Conservation (phyloP, 495 filamentous ascomycete genomes). For the Penicillium egyptiacum region DNA sequence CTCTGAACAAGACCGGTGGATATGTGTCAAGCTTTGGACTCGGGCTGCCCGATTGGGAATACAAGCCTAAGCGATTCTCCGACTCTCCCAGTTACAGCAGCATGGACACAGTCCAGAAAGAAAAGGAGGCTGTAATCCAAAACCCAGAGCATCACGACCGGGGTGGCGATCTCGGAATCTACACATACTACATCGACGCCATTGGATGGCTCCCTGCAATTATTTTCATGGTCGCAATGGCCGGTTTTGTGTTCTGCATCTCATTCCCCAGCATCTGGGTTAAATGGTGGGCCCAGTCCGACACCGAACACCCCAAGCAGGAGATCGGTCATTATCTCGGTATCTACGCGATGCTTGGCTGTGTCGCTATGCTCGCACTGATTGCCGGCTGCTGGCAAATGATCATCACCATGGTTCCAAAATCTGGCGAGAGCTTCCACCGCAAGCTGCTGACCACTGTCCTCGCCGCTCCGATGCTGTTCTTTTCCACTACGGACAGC, state of each 20-base stretch:
- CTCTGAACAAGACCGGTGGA: slow-evolving; percentile 45
- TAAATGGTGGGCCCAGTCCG: slow-evolving; percentile 53
- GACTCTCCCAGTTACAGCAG: slow-evolving; percentile 23
- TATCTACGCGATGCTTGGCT: slow-evolving; percentile 55
- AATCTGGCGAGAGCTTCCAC: slow-evolving; percentile 52
- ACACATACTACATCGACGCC: slow-evolving; percentile 57
- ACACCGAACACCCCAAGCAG: slow-evolving; percentile 40
- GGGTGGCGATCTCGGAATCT: slow-evolving; percentile 56
- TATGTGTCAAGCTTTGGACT: slow-evolving; percentile 52
- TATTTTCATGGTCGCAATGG: slow-evolving; percentile 43
- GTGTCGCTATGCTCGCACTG: slow-evolving; percentile 42
- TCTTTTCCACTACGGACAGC: slow-evolving; percentile 48
- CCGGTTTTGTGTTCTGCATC: slow-evolving; percentile 46
- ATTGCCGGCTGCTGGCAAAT: slow-evolving; percentile 51
- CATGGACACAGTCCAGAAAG: slow-evolving; percentile 22
- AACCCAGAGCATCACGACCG: slow-evolving; percentile 35
- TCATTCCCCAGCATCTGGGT: slow-evolving; percentile 55
- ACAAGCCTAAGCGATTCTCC: slow-evolving; percentile 28
- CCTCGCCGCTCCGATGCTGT: slow-evolving; percentile 47
- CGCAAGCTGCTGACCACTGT: slow-evolving; percentile 49
- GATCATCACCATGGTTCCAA: slow-evolving; percentile 55
- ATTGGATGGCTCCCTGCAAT: slow-evolving; percentile 51
- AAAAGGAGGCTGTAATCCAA: slow-evolving; percentile 18
- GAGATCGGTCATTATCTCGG: slow-evolving; percentile 54
- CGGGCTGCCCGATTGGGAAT: slow-evolving; percentile 31